Evolutionary conservation across 1,284 basidiomycete genomes (phyloP).

Genomic region (Ceratobasidium theobromae): DNA sequence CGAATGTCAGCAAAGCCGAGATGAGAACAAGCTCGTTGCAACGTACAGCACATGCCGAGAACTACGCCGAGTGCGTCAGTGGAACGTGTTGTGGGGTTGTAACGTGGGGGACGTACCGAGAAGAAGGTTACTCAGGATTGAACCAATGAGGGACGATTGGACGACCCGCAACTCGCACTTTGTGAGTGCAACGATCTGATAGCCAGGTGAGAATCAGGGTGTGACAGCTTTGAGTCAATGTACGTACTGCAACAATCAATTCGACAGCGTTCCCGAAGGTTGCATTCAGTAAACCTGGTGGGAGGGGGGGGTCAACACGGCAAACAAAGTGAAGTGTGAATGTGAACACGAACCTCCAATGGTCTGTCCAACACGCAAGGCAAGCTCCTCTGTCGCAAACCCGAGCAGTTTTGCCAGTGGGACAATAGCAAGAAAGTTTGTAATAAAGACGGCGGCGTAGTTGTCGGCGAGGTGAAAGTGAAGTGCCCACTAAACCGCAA

Average conservation of each 20-base stretch:
- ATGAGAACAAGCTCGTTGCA: not conserved
- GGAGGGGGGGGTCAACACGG: slow-evolving; percentile 35
- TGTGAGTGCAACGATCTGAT: slow-evolving; percentile 36
- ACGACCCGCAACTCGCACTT: slow-evolving; percentile 44
- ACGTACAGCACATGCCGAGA: slow-evolving; percentile 49
- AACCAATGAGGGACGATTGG: slow-evolving; percentile 58
- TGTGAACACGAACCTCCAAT: slow-evolving; percentile 32
- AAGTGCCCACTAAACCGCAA: slow-evolving; percentile 35
- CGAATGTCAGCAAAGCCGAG: not conserved
- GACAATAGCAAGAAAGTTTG: slow-evolving; percentile 35
- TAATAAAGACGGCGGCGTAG: slow-evolving; percentile 31
- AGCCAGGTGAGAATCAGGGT: not conserved
- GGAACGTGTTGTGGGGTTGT: not conserved
- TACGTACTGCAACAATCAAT: slow-evolving; percentile 73
- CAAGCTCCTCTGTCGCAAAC: slow-evolving; percentile 35
- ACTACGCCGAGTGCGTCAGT: slow-evolving; percentile 38
- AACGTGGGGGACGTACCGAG: not conserved
- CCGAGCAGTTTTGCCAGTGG: slow-evolving; percentile 35
- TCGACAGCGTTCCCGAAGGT: slow-evolving; percentile 58
- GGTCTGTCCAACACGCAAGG: slow-evolving; percentile 36
- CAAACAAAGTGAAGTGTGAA: slow-evolving; percentile 74
- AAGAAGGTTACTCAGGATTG: slow-evolving; percentile 70
- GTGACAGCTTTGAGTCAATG: not conserved
- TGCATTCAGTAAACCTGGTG: slow-evolving; percentile 11
- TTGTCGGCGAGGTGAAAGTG: slow-evolving; percentile 34